Base-by-base conservation (phyloP, 441 rosid genomes). In the Brassica hybrid region DNA sequence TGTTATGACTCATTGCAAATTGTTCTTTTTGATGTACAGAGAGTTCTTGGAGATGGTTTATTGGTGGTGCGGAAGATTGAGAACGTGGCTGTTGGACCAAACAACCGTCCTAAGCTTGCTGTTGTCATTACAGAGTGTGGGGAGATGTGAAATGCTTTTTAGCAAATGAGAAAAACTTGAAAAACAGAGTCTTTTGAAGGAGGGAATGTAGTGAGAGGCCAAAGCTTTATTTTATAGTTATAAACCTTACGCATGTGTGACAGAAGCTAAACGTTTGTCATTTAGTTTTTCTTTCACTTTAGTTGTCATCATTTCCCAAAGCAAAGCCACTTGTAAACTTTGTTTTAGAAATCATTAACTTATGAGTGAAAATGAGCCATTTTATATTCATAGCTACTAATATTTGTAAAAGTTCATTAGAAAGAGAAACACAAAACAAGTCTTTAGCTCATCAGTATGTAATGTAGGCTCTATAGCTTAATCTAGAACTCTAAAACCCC, bases 1-100 rank as follows among this genome's bases (percentile, higher is more conserved):
- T 48, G 65, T 36, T 27, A 4, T 54, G 70, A 54, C 66, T 62
- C 54, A 74, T 79, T 65, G 27, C 16, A 75, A 59, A 2, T 59
- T 45, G 0, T 45, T 60, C 52, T 59, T 71, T 8, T 65, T 73
- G 67, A n/a, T n/a, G 74, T 17, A 69, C 74, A 96, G 97, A 89
- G 94, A 78, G 98, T 96, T 75, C 93, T 96, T 0, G 99, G 98
- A 36, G 98, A 96, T 45, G 96, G 98, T 59, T 91, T 96, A 65
- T 75, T 92, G 86, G 97, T 91, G 14, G 81, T 93, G 65, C 83
- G 97, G 79, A 94, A 93, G 86, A 90, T 94, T 9, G 97, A 94
- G 90, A 92, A 92, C 65, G 98, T 92, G 58, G 99, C 97, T 30
- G 82, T 94, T 0, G 97, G 97, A 83, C 97, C 97, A 10, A 94